These are phyloP conservation scores for Xylariaceae sp. DNA, from an alignment of 2,329 filamentous ascomycete species.

Conservation along the genomic window DNA sequence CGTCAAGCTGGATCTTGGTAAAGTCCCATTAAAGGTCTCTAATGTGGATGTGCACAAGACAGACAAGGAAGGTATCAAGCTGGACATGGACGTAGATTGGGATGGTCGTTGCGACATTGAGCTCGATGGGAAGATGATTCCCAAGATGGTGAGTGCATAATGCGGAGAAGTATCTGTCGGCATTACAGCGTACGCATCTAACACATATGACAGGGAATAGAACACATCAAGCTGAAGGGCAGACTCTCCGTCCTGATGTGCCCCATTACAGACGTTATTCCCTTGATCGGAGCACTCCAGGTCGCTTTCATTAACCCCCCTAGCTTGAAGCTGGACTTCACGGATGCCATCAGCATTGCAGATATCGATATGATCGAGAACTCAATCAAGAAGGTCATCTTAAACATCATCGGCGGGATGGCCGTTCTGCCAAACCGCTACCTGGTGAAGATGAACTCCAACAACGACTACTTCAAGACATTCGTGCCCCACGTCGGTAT, in stretches of 20 bases:
- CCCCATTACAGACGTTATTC: constrained; percentile 41
- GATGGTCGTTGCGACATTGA: constrained; percentile 43
- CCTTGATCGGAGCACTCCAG: constrained; percentile 44
- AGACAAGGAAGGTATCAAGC: constrained; percentile 39
- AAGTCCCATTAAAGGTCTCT: constrained; percentile 34
- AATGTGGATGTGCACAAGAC: constrained; percentile 42
- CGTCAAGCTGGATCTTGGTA: constrained; percentile 41
- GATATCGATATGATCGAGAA: constrained; percentile 23
- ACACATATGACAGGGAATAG: constrained; percentile 34
- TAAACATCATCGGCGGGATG: constrained; percentile 40
- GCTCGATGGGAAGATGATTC: constrained; percentile 38
- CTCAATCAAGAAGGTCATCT: constrained; percentile 39
- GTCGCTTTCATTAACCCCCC: constrained; percentile 46
- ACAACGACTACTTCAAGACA: constrained; percentile 44
- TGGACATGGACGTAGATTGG: constrained; percentile 44
- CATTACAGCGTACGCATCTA: constrained; percentile 3
- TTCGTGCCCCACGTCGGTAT: constrained; percentile 39
- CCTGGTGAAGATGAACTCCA: constrained; percentile 41
- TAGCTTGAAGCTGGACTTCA: constrained; percentile 40
- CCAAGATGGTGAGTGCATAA: constrained; percentile 33
- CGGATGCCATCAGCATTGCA: constrained; percentile 24
- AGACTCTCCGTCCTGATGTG: constrained; percentile 39
- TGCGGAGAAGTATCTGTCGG: too few species aligned
- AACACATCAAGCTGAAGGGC: constrained; percentile 39
- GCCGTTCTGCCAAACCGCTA: constrained; percentile 44